phyloP scores from a whole-genome alignment of 306 rosid genomes.

The Fagus sylvatica region DNA sequence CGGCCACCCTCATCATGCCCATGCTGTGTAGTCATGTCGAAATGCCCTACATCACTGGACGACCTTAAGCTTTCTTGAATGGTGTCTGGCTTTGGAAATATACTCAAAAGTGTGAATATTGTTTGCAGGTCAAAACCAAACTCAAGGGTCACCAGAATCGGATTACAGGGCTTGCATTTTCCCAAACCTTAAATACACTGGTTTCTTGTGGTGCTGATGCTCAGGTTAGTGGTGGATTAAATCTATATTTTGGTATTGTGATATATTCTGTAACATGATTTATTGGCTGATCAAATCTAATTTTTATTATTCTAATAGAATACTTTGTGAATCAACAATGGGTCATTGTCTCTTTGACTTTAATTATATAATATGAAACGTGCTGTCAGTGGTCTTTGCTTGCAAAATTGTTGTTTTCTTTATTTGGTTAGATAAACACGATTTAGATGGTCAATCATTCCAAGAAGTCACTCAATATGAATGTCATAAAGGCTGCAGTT shows the following conservation, averaged over 20 bases:
- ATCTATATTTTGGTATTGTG: background rate
- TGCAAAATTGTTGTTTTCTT: too few relatives aligned
- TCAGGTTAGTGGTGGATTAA: constrained; percentile 29
- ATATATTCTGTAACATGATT: background rate
- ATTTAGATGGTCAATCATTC: too few relatives aligned
- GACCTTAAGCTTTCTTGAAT: background rate
- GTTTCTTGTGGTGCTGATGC: constrained; percentile 49
- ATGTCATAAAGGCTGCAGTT: too few relatives aligned
- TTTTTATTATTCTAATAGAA: background rate
- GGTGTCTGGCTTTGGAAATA: background rate
- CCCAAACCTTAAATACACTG: constrained; percentile 37
- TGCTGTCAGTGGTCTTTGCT: too few relatives aligned
- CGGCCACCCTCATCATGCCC: too few relatives aligned
- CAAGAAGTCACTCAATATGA: too few relatives aligned
- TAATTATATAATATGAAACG: background rate
- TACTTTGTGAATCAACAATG: background rate
- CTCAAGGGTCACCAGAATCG: constrained; percentile 51
- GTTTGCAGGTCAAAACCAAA: constrained; percentile 40
- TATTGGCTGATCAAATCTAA: background rate
- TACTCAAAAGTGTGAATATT: constrained; percentile 1
- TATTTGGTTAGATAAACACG: too few relatives aligned
- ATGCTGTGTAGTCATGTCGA: too few relatives aligned
- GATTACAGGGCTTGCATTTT: constrained; percentile 49
- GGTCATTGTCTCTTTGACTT: background rate
- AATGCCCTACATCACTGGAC: background rate